phyloP scores from a whole-genome alignment of 2,329 filamentous ascomycete genomes.

The Scedosporium aurantiacum region DNA sequence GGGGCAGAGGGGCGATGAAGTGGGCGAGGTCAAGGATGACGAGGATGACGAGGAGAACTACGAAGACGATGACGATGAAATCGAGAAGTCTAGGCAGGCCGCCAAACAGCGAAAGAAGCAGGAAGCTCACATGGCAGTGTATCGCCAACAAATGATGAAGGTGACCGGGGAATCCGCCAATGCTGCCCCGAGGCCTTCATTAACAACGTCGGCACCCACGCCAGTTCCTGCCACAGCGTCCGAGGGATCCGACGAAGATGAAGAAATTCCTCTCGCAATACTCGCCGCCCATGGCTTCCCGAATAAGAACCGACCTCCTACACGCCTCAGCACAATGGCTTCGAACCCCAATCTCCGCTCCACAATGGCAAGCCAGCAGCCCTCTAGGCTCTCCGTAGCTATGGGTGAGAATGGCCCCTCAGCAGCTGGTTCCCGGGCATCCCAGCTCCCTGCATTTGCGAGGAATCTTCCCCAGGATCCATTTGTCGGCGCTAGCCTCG shows the following conservation, averaged over 20 bases:
- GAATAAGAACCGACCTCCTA: slow-evolving; percentile 63
- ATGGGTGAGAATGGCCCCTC: not conserved
- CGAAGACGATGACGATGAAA: slow-evolving; percentile 68
- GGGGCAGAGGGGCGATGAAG: slow-evolving; percentile 28
- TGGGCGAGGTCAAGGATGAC: slow-evolving; percentile 41
- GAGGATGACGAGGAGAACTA: slow-evolving; percentile 56
- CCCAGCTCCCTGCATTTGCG: slow-evolving; percentile 67
- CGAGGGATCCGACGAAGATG: slow-evolving; percentile 65
- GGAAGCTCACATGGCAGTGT: slow-evolving; percentile 80
- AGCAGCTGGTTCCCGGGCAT: slow-evolving; percentile 7
- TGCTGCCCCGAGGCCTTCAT: slow-evolving; percentile 14
- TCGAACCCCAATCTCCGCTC: slow-evolving; percentile 64
- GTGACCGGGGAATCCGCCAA: slow-evolving; percentile 64
- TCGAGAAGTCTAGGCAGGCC: slow-evolving; percentile 61
- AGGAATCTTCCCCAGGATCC: slow-evolving; percentile 74
- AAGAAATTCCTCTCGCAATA: slow-evolving; percentile 78
- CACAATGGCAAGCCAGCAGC: slow-evolving; percentile 20
- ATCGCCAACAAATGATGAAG: slow-evolving; percentile 95
- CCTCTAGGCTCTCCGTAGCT: slow-evolving; percentile 24
- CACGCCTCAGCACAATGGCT: slow-evolving; percentile 49
- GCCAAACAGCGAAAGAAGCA: slow-evolving; percentile 75
- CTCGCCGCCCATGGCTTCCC: slow-evolving; percentile 84
- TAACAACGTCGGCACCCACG: slow-evolving; percentile 14
- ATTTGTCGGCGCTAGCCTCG: slow-evolving; percentile 68
- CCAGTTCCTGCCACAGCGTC: slow-evolving; percentile 26